A percentile compares a stretch with the other conserved stretches of the same genome.
phyloP scores from a whole-genome alignment of 495 filamentous ascomycete species.

The Zalerion maritima region DNA sequence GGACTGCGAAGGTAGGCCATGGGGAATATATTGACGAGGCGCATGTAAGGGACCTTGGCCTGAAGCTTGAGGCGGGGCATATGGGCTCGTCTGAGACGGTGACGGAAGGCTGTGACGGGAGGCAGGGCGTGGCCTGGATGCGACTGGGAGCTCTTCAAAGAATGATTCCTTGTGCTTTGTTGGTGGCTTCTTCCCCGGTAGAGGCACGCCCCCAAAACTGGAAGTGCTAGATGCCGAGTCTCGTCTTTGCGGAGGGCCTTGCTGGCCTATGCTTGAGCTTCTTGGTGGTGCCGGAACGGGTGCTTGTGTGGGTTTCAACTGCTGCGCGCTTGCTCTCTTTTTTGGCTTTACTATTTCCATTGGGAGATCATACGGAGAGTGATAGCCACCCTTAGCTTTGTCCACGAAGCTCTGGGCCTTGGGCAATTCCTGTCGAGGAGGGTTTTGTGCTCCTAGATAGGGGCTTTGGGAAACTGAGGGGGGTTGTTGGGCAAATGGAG shows the following conservation, averaged over 20 bases:
- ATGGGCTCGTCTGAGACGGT: conserved; percentile 22
- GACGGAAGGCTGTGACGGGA: conserved; percentile 25
- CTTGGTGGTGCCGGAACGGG: conserved; percentile 32
- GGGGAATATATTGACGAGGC: conserved; percentile 37
- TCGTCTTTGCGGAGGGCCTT: conserved; percentile 19
- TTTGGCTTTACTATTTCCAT: conserved; percentile 66
- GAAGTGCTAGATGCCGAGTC: conserved; percentile 19
- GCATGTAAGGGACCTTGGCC: conserved; percentile 26
- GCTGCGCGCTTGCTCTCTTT: conserved; percentile 36
- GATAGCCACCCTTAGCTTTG: conserved; percentile 79
- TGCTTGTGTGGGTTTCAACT: conserved; percentile 16
- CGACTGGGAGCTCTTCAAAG: conserved; percentile 75
- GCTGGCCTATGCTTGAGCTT: conserved; percentile 44
- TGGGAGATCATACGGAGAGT: conserved; percentile 87
- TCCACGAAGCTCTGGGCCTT: conserved; percentile 72
- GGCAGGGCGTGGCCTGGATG: conserved; percentile 39
- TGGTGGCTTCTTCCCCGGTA: conserved; percentile 10
- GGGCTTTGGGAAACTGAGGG: conserved; percentile 2
- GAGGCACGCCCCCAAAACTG: conserved; percentile 18
- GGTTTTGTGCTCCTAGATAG: conserved; percentile 6
- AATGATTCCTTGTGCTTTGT: conserved; percentile 41
- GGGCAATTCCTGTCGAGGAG: conserved; percentile 24
- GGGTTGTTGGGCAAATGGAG: too few relatives aligned
- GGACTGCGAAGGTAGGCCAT: conserved; percentile 13
- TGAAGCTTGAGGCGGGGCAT: conserved; percentile 14